Evolutionary conservation across 805 yeast genomes (phyloP).

Genomic region (Saccharomycopsis lassenensis): DNA sequence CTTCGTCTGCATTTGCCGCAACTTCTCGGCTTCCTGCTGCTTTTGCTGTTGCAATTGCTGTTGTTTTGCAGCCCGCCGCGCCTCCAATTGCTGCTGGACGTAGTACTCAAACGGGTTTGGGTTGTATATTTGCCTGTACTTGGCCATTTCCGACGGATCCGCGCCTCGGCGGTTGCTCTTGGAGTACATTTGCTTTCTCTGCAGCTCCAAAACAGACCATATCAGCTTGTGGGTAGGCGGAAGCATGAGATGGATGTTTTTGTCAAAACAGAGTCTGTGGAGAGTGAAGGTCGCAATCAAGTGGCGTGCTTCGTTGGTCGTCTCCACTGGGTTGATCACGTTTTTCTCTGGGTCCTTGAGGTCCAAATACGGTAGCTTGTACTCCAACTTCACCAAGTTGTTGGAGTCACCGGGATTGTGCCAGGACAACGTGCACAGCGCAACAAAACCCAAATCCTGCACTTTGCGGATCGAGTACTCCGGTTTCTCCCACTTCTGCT

Average conservation of each 20-base stretch:
- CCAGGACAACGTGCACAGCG: constrained; percentile 54
- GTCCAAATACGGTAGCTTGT: constrained; percentile 37
- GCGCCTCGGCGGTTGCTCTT: constrained; percentile 31
- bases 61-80: constrained; percentile 29
- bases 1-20: constrained; percentile 2
- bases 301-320: constrained; percentile 84
- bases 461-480: constrained; percentile 56
- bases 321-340: constrained; percentile 53
- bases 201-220: constrained; percentile 65
- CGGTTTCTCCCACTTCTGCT: constrained; percentile 81
- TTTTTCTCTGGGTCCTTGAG: constrained; percentile 33
- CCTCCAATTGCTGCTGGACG: constrained; percentile 38
- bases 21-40: constrained; percentile 7
- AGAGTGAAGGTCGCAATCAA: constrained; percentile 82
- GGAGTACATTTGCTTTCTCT: constrained; percentile 38
- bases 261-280: constrained; percentile 67
- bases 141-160: no score
- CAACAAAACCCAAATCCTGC: constrained; percentile 46
- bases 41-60: constrained; percentile 36
- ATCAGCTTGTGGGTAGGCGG: constrained; percentile 72
- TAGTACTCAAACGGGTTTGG: constrained; percentile 69
- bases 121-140: constrained; percentile 44
- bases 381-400: constrained; percentile 38
- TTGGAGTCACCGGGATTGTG: constrained; percentile 77
- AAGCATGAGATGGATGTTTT: constrained; percentile 76